Conservation (phyloP, 192 early-diverging fungal species). For the Radiomyces spectabilis region DNA sequence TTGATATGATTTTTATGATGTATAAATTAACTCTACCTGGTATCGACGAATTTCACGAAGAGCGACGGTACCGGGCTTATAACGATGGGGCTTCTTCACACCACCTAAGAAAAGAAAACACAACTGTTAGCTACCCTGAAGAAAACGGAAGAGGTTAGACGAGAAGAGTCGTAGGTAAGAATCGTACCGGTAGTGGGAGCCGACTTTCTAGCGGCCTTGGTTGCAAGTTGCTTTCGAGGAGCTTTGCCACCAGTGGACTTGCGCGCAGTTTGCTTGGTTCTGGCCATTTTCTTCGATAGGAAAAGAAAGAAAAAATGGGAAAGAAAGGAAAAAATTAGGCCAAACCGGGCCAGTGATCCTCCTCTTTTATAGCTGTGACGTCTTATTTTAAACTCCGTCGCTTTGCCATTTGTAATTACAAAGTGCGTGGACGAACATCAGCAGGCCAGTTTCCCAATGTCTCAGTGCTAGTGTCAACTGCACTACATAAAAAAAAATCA, state of each 20-base stretch:
- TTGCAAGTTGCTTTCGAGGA: conserved; percentile 93
- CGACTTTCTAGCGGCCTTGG: conserved; percentile 95
- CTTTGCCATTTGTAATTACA: too few relatives aligned
- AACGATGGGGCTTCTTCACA: conserved; percentile 90
- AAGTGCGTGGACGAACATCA: too few relatives aligned
- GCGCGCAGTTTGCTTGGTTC: conserved; percentile 91
- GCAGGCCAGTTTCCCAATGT: too few relatives aligned
- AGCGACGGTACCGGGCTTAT: conserved; percentile 83
- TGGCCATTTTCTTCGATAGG: conserved; percentile 35
- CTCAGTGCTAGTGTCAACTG: too few relatives aligned
- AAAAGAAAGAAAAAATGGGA: conserved; percentile 5
- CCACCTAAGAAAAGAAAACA: conserved; percentile 40
- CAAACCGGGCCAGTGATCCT: too few relatives aligned
- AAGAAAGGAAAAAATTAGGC: conserved; percentile 7
- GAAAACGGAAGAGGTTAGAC: neutral
- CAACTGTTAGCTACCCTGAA: neutral
- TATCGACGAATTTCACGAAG: conserved; percentile 90
- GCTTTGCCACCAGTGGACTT: conserved; percentile 99
- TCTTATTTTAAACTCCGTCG: too few relatives aligned
- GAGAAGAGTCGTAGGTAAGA: neutral
- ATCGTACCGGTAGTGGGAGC: conserved; percentile 65
- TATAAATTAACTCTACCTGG: conserved; percentile 37
- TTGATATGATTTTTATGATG: too few relatives aligned
- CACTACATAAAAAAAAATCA: too few relatives aligned
- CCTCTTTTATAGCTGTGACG: too few relatives aligned